Conservation (phyloP, 2,329 filamentous ascomycete species). For the Cladophialophora psammophila region DNA sequence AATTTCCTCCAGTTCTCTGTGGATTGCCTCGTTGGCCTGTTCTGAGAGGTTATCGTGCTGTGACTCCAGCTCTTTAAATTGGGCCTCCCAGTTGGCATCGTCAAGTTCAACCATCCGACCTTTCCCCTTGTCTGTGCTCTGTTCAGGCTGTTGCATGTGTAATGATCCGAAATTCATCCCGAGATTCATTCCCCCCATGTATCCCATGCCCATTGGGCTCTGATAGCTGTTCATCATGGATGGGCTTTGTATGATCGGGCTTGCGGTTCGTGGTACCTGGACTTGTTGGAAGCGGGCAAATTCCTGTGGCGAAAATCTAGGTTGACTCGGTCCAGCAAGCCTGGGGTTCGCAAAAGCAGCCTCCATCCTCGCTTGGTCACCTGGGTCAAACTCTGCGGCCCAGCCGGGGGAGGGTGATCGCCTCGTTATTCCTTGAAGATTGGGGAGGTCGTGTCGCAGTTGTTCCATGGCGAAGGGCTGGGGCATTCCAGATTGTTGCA, state of each 20-base stretch:
- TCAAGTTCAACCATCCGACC: constrained; percentile 85
- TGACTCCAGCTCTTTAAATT: constrained; percentile 76
- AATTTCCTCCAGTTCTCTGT: constrained; percentile 86
- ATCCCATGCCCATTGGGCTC: constrained; percentile 55
- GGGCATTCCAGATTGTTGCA: constrained; percentile 73
- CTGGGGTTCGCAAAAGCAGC: constrained; percentile 61
- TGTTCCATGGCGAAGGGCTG: constrained; percentile 72
- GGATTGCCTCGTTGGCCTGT: constrained; percentile 76
- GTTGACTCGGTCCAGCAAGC: constrained; percentile 53
- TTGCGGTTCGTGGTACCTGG: constrained; percentile 60
- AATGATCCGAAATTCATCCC: constrained; percentile 60
- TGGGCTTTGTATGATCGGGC: constrained; percentile 60
- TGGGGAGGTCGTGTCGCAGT: constrained; percentile 68
- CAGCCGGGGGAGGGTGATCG: constrained; percentile 65
- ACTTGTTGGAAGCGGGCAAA: constrained; percentile 82
- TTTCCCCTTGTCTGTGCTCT: constrained; percentile 76
- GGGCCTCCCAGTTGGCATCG: constrained; percentile 93
- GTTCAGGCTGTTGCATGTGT: constrained; percentile 54
- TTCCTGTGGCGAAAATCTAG: constrained; percentile 79
- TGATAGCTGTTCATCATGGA: constrained; percentile 64
- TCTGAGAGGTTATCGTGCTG: constrained; percentile 63
- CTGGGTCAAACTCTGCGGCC: constrained; percentile 70
- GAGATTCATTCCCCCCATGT: constrained; percentile 56
- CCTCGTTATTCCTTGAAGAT: constrained; percentile 57
- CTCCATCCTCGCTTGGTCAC: constrained; percentile 73